phyloP scores from a whole-genome alignment of 257 asterid genomes.

The Solanum habrochaites region DNA sequence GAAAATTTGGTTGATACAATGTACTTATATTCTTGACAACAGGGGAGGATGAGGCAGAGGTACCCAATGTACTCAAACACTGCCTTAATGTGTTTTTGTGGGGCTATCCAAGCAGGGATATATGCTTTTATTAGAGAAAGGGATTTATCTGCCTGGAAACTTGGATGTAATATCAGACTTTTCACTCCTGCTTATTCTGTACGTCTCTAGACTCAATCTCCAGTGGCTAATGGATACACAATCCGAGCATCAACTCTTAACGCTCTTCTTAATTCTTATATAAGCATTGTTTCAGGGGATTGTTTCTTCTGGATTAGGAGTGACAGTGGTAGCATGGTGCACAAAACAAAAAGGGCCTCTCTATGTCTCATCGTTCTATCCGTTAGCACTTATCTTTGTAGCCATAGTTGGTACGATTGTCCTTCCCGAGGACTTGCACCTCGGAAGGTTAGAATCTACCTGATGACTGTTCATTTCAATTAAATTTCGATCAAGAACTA shows the following conservation, averaged over 20 bases:
- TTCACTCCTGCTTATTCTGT: slow-evolving; percentile 10
- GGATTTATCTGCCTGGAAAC: slow-evolving; percentile 18
- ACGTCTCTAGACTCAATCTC: neutral
- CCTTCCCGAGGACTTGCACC: slow-evolving; percentile 12
- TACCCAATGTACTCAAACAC: slow-evolving; percentile 24
- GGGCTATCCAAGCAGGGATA: slow-evolving; percentile 14
- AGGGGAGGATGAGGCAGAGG: slow-evolving; percentile 12
- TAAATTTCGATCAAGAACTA: neutral
- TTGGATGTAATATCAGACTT: slow-evolving; percentile 30
- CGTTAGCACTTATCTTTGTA: slow-evolving; percentile 17
- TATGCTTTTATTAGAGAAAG: slow-evolving; percentile 10
- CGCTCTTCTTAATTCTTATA: neutral
- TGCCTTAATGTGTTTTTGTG: slow-evolving; percentile 11
- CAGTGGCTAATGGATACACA: neutral
- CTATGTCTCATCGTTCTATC: slow-evolving; percentile 22
- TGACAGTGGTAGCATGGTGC: slow-evolving; percentile 12
- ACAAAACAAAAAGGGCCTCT: slow-evolving; percentile 24
- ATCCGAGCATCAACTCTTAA: neutral
- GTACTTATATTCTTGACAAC: neutral
- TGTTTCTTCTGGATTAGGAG: slow-evolving; percentile 14
- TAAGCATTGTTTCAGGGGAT: slow-evolving; percentile 24
- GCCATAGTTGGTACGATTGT: slow-evolving; percentile 21
- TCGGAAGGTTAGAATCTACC: slow-evolving; percentile 26
- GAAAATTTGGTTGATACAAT: neutral
- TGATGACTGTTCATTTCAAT: neutral